Evolutionary conservation across 305 asterid species (phyloP).

Genomic region (Fraxinus sp.): DNA sequence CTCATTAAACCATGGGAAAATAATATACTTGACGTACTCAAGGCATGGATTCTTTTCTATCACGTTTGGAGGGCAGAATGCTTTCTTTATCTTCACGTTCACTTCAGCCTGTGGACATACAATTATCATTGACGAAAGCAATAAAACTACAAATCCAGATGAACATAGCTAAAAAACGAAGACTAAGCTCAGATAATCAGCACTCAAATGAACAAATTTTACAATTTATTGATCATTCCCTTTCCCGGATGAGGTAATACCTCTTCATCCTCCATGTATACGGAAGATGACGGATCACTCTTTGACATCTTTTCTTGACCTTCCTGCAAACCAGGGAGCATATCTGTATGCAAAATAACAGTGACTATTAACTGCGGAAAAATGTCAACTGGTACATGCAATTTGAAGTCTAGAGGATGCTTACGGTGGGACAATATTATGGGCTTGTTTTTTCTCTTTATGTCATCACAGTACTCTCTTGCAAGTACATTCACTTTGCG

Average conservation of each 20-base stretch:
- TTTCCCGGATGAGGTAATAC: slow-evolving; percentile 31
- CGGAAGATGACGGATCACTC: slow-evolving; percentile 82
- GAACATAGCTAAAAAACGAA: not conserved
- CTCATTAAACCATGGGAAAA: slow-evolving; percentile 81
- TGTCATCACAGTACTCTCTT: slow-evolving; percentile 87
- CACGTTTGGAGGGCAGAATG: slow-evolving; percentile 85
- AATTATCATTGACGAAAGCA: not conserved
- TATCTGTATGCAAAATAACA: slow-evolving; percentile 44
- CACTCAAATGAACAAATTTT: slow-evolving; percentile 1
- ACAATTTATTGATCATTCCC: not conserved
- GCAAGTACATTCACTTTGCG: slow-evolving; percentile 90
- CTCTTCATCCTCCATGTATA: slow-evolving; percentile 97
- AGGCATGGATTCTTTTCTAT: slow-evolving; percentile 77
- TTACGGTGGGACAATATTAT: slow-evolving; percentile 83
- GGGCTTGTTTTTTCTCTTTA: slow-evolving; percentile 80
- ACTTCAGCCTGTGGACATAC: slow-evolving; percentile 63
- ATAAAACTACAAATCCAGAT: not conserved
- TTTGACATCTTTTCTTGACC: slow-evolving; percentile 97
- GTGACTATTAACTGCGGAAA: not conserved
- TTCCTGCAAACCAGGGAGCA: slow-evolving; percentile 90
- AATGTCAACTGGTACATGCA: not conserved
- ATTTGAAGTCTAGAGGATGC: slow-evolving; percentile 24
- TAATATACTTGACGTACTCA: slow-evolving; percentile 69
- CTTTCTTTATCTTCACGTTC: slow-evolving; percentile 77
- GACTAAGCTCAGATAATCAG: not conserved